These are phyloP conservation scores for Eucalyptus cloeziana DNA, from an alignment of 345 rosid genomes.

Conservation along the genomic window DNA sequence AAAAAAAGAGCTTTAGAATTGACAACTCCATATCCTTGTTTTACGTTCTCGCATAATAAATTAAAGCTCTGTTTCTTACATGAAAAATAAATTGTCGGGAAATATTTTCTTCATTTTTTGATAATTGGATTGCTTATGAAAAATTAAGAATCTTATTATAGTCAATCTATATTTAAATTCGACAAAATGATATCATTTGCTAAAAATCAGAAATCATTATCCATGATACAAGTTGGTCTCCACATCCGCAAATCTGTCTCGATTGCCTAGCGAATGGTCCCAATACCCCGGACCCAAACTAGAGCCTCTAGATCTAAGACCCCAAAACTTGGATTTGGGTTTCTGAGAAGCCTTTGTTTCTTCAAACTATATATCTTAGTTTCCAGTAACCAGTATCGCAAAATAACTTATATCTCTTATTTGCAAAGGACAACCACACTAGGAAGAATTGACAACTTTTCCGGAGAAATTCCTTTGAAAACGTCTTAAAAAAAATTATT, in stretches of 20 bases:
- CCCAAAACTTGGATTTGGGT: neutral
- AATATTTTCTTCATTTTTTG: neutral
- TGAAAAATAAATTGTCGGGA: neutral
- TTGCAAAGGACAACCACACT: neutral
- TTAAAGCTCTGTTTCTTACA: neutral
- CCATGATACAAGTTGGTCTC: neutral
- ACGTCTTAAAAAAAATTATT: neutral
- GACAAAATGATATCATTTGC: neutral
- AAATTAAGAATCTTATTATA: neutral
- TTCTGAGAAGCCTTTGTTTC: neutral
- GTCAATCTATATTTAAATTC: neutral
- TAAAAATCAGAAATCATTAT: neutral
- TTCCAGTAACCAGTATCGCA: neutral
- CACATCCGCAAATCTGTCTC: rapidly evolving
- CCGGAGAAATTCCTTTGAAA: neutral
- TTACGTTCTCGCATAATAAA: neutral
- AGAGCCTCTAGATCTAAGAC: neutral
- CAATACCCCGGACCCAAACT: neutral
- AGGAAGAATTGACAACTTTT: neutral
- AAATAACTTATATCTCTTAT: neutral
- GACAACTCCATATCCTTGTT: neutral
- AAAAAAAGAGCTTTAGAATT: neutral
- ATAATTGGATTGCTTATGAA: neutral
- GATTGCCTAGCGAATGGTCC: neutral
- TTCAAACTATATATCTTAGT: neutral